Conservation (phyloP, 2,329 filamentous ascomycete species). For the Metarhizium brunneum region DNA sequence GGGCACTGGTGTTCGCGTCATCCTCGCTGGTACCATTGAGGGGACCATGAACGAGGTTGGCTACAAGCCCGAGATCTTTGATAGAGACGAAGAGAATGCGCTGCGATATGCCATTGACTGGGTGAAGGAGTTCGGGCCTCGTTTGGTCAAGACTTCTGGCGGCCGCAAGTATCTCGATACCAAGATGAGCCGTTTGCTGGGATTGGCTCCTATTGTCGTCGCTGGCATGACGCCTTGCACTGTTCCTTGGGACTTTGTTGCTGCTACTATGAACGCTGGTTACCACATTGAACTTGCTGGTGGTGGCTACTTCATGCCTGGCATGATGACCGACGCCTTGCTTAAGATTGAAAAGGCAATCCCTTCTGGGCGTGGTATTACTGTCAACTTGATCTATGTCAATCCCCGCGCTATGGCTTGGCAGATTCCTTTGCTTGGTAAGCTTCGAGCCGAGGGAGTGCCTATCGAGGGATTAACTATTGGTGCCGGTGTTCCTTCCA, state of each 20-base stretch:
- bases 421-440: slow-evolving; percentile 79
- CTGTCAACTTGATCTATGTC: slow-evolving; percentile 85
- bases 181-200: slow-evolving; percentile 84
- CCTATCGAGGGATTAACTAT: slow-evolving; percentile 90
- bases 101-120: slow-evolving; percentile 94
- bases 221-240: slow-evolving; percentile 91
- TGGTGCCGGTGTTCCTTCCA: slow-evolving; percentile 85
- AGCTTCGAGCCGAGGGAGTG: slow-evolving; percentile 73
- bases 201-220: slow-evolving; percentile 79
- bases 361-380: slow-evolving; percentile 77
- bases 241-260: slow-evolving; percentile 84
- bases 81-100: slow-evolving; percentile 88
- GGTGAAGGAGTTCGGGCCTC: slow-evolving; percentile 96
- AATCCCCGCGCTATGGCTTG: slow-evolving; percentile 83
- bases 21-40: slow-evolving; percentile 86
- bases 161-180: slow-evolving; percentile 92
- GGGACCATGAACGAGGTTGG: slow-evolving; percentile 85
- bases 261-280: slow-evolving; percentile 88
- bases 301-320: slow-evolving; percentile 80
- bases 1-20: slow-evolving; percentile 92
- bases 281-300: slow-evolving; percentile 88
- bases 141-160: slow-evolving; percentile 77
- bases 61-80: slow-evolving; percentile 96
- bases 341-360: slow-evolving; percentile 78
- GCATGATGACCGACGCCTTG: slow-evolving; percentile 74